Conservation (phyloP, 805 yeast genomes). For the Brettanomyces naardenensis region DNA sequence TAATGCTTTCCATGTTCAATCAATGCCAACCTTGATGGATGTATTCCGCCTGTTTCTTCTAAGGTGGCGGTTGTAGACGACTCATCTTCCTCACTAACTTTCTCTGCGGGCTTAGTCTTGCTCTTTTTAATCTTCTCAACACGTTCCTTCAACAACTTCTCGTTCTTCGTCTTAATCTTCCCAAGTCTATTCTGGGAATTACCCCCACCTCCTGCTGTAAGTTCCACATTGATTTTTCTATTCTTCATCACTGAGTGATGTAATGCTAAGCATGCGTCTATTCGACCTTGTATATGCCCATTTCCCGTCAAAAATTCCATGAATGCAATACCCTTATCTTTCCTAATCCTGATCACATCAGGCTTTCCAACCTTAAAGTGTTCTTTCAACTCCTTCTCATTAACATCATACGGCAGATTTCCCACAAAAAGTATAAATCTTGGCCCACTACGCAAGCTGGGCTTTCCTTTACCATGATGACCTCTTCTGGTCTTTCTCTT, state of each 20-base stretch:
- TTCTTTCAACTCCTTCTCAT: conserved; percentile 49
- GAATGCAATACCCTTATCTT: conserved; percentile 87
- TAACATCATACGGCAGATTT: conserved; percentile 69
- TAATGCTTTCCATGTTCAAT: conserved; percentile 22
- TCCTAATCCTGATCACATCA: conserved; percentile 66
- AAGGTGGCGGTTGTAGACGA: conserved; percentile 1
- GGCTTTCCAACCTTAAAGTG: conserved; percentile 77
- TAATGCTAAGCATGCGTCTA: conserved; percentile 78
- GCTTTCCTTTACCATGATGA: conserved; percentile 55
- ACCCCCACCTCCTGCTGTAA: conserved; percentile 98
- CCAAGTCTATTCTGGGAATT: conserved; percentile 60
- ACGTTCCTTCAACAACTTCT: conserved; percentile 64
- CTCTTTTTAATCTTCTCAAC: conserved; percentile 44
- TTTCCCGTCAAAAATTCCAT: conserved; percentile 63
- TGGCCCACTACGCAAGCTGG: conserved; percentile 33
- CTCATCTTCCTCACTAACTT: neutral
- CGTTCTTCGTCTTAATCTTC: conserved; percentile 76
- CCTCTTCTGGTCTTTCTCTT: conserved; percentile 74
- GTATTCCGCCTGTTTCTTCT: conserved; percentile 33
- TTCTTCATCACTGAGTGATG: conserved; percentile 67
- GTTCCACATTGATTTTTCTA: conserved; percentile 86
- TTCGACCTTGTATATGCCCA: conserved; percentile 61
- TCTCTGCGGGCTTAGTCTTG: conserved; percentile 28
- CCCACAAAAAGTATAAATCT: conserved; percentile 86
- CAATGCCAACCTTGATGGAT: conserved; percentile 60